Evolutionary conservation across 169 alveolate species (phyloP), one percentile per base, ranked within the genome.

Genomic region (Babesia sp.): DNA sequence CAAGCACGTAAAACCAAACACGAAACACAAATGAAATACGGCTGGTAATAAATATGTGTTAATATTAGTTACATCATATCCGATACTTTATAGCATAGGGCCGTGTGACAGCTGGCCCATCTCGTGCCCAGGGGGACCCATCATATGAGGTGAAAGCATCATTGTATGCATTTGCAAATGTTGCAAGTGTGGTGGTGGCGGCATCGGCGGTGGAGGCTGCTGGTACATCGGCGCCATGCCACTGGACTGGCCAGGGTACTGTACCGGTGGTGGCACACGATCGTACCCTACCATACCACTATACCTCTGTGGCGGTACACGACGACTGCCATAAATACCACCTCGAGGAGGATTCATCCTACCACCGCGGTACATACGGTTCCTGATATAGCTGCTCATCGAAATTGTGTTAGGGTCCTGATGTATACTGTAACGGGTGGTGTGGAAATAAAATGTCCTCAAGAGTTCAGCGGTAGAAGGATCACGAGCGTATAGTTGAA

Each of bases 21-120:
- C 50, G 90, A 91, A 51, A 83, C 95, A 8, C 86, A 73, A 36
- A 91, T 90, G 89, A 91, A 91, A 55, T 91, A 91, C 54, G 95
- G 95, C n/a, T 90, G 95, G 95, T 87, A 71, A 50, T 59, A 22
- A 41, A n/a, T n/a, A n/a, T n/a, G n/a, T n/a, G n/a, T n/a, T n/a
- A n/a, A n/a, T n/a, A n/a, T n/a, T n/a, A n/a, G n/a, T n/a, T n/a
- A n/a, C n/a, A n/a, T n/a, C n/a, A n/a, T n/a, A n/a, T n/a, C n/a
- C n/a, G n/a, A n/a, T n/a, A n/a, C n/a, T n/a, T n/a, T n/a, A n/a
- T n/a, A n/a, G n/a, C n/a, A n/a, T n/a, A n/a, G n/a, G n/a, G n/a
- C n/a, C n/a, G n/a, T n/a, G n/a, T n/a, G n/a, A n/a, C n/a, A n/a
- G n/a, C n/a, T n/a, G n/a, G n/a, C 55, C 31, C 69, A 58, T 58